phyloP scores from a whole-genome alignment of 2,329 filamentous ascomycete species.

The Xylariaceae sp. region DNA sequence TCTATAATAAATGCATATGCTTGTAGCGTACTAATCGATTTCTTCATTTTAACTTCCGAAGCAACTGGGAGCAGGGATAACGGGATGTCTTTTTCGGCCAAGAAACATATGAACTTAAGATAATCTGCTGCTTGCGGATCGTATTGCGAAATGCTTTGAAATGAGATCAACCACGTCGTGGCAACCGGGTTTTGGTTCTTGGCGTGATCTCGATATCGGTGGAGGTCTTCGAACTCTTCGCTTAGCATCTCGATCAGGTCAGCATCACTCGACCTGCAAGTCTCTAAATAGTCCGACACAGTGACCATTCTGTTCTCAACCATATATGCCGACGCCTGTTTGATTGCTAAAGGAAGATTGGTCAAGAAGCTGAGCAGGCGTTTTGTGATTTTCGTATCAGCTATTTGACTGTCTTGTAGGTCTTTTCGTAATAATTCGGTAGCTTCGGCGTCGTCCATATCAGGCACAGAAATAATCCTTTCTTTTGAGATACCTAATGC shows the following conservation, averaged over 20 bases:
- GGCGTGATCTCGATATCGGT: not conserved
- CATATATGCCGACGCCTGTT: not conserved
- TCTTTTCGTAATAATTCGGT: not conserved
- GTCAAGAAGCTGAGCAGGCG: not conserved
- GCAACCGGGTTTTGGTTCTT: not conserved
- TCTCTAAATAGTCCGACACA: not conserved
- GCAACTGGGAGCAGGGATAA: not conserved
- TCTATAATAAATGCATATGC: no score
- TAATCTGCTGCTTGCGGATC: not conserved
- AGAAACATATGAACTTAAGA: not conserved
- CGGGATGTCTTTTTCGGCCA: not conserved
- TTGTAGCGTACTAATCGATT: not conserved
- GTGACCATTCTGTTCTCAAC: not conserved
- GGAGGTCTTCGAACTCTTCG: not conserved
- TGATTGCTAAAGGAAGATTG: not conserved
- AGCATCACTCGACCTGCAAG: not conserved
- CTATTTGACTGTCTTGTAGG: not conserved
- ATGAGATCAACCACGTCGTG: not conserved
- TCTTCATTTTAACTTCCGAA: not conserved
- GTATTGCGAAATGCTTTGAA: not conserved
- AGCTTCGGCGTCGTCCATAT: not conserved
- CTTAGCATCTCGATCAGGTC: not conserved
- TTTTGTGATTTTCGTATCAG: not conserved
- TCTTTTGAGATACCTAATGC: not conserved
- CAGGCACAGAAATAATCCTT: not conserved